Base-by-base conservation (phyloP, 1,284 basidiomycete genomes). In the Lignosus rhinocerotis region DNA sequence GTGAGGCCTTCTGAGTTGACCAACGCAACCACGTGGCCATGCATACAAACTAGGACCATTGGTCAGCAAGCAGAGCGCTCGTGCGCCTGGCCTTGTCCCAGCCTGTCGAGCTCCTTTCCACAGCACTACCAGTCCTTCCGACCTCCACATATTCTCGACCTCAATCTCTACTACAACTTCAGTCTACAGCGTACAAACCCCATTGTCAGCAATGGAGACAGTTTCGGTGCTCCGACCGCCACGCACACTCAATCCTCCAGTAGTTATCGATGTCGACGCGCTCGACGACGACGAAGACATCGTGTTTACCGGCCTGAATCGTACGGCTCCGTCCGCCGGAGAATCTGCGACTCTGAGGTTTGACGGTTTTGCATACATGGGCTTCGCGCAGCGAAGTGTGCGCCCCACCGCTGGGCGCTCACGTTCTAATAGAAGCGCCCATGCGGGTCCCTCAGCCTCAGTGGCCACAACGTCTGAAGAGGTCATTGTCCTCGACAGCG, bases 401-500 rank as follows among this genome's bases (percentile, higher is more conserved):
- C 52, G 47, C 39, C 41, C 50, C 11, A 30, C 51, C 3, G 32
- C 44, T 8, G 43, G 59, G 36, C 62, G 62, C 53, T 56, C 62
- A 43, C 42, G 33, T 36, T 34, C 46, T 16, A 30, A 33, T 38
- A n/a, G 53, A 51, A 49, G 60, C 59, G 55, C 62, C 60, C 52
- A 59, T 33, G 54, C 59, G 38, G 59, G 59, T 11, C 54, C 60
- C 19, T 62, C 65, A 14, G 53, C 60, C 19, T 62, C 65, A 14
- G 53, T 58, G 5, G 47, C 54, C 14, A 41, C 58, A 31, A 42
- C 53, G 43, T 55, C 57, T 6, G 57, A 64, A 31, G 55, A 64
- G 31, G 60, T 68, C 19, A 69, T 76, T 46, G 55, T 82, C 36
- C 58, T 74, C 10, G 80, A 81, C 62, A 76, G 73, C 55, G 81